phyloP scores from a whole-genome alignment of 768 basidiomycete species.

The Suillus tomentosus region DNA sequence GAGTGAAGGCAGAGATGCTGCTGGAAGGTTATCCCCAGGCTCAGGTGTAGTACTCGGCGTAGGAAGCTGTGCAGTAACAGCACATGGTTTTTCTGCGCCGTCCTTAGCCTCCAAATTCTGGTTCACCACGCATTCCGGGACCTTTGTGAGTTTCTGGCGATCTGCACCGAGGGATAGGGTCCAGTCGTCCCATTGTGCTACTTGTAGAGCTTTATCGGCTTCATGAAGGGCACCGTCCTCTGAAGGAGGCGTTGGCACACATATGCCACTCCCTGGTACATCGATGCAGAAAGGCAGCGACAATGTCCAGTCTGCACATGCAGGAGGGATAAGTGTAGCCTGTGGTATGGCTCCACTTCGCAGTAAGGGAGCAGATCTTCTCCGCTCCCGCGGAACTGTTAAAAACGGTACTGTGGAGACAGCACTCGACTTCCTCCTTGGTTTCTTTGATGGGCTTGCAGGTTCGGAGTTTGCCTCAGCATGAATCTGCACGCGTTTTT shows the following conservation, averaged over 20 bases:
- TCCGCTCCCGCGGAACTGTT: slow-evolving; percentile 31
- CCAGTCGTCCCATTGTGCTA: slow-evolving; percentile 28
- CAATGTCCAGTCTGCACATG: slow-evolving; percentile 30
- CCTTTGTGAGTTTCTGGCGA: slow-evolving; percentile 25
- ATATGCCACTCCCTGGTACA: slow-evolving; percentile 22
- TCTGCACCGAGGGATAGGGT: slow-evolving; percentile 31
- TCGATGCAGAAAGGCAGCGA: slow-evolving; percentile 34
- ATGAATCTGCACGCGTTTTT: slow-evolving; percentile 33
- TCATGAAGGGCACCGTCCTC: slow-evolving; percentile 12
- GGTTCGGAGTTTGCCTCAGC: slow-evolving; percentile 23
- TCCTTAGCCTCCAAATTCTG: slow-evolving; percentile 3
- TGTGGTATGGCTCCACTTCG: slow-evolving; percentile 9
- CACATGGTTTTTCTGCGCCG: not conserved
- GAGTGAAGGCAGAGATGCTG: not conserved
- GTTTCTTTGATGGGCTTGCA: slow-evolving; percentile 11
- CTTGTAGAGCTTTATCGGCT: slow-evolving; percentile 13
- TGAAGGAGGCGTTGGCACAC: slow-evolving; percentile 3
- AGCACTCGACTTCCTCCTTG: slow-evolving; percentile 31
- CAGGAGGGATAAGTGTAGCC: not conserved
- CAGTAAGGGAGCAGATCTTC: slow-evolving; percentile 33
- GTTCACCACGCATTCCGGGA: not conserved
- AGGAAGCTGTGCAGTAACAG: slow-evolving; percentile 25
- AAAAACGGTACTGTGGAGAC: slow-evolving; percentile 11
- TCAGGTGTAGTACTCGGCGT: slow-evolving; percentile 33
- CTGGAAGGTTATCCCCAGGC: not conserved